Evolutionary conservation across 352 stramenopile species (phyloP).

Genomic region (Phytophthora syringae): DNA sequence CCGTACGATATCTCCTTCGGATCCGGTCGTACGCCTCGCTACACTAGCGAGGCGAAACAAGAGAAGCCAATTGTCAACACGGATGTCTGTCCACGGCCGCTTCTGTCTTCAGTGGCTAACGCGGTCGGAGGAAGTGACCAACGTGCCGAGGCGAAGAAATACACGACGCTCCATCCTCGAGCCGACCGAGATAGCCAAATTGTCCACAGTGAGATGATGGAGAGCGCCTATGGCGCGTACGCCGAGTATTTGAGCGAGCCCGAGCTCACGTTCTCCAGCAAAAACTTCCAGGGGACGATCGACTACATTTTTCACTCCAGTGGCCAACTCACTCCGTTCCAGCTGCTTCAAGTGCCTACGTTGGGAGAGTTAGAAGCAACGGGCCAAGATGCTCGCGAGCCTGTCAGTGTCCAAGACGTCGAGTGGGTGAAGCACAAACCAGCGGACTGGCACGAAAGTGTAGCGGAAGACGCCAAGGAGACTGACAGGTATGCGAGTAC

Average conservation of each 20-base stretch:
- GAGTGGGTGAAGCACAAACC: slow-evolving; percentile 56
- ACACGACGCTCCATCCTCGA: slow-evolving; percentile 42
- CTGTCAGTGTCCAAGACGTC: slow-evolving; percentile 24
- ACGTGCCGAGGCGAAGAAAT: slow-evolving; percentile 35
- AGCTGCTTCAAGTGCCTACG: slow-evolving; percentile 62
- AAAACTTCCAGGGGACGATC: slow-evolving; percentile 63
- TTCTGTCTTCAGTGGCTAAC: slow-evolving; percentile 20
- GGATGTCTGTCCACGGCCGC: slow-evolving; percentile 45
- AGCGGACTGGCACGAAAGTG: slow-evolving; percentile 41
- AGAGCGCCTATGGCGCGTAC: slow-evolving; percentile 75
- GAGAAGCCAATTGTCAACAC: slow-evolving; percentile 41
- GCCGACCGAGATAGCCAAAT: slow-evolving; percentile 57
- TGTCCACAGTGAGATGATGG: slow-evolving; percentile 69
- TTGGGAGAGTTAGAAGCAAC: slow-evolving; percentile 46
- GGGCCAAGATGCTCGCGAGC: slow-evolving; percentile 46
- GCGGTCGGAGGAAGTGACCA: slow-evolving; percentile 11
- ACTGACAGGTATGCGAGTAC: slow-evolving; percentile 20
- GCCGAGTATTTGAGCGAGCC: slow-evolving; percentile 66
- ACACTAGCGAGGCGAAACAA: slow-evolving; percentile 39
- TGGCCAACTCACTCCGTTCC: slow-evolving; percentile 55
- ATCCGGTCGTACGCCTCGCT: slow-evolving; percentile 71
- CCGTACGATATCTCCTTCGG: slow-evolving; percentile 57
- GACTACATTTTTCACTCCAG: slow-evolving; percentile 90
- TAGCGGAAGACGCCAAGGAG: slow-evolving; percentile 26
- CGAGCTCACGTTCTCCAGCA: slow-evolving; percentile 71